Evolutionary conservation across 805 yeast genomes (phyloP).

Genomic region (Wilhelminamyces savonicus): DNA sequence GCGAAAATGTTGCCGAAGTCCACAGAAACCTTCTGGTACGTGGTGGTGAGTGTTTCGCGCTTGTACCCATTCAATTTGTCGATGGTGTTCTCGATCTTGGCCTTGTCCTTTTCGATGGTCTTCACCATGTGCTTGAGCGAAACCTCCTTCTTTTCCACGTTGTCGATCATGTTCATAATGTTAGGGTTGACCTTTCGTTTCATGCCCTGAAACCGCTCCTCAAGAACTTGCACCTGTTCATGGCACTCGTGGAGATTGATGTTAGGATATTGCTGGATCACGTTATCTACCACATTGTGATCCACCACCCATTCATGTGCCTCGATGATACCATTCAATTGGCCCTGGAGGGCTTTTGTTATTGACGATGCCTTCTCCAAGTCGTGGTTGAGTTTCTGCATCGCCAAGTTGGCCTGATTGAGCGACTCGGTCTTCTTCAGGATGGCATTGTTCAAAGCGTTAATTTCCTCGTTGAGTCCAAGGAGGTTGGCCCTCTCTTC

Average conservation of each 20-base stretch:
- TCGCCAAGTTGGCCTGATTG: slow-evolving; percentile 43
- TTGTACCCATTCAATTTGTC: slow-evolving; percentile 79
- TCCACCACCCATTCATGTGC: slow-evolving; percentile 74
- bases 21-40: slow-evolving; percentile 79
- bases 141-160: slow-evolving; percentile 80
- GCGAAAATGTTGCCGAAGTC: slow-evolving; percentile 90
- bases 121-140: slow-evolving; percentile 72
- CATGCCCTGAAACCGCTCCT: slow-evolving; percentile 60
- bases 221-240: slow-evolving; percentile 48
- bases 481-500: slow-evolving; percentile 53
- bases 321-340: slow-evolving; percentile 40
- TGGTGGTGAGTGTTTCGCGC: slow-evolving; percentile 70
- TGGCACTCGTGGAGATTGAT: slow-evolving; percentile 59
- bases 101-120: slow-evolving; percentile 83
- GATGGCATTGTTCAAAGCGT: slow-evolving; percentile 46
- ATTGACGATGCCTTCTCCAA: slow-evolving; percentile 41
- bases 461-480: slow-evolving; percentile 73
- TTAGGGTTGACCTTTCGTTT: slow-evolving; percentile 77
- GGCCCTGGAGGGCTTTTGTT: slow-evolving; percentile 27
- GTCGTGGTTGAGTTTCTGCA: slow-evolving; percentile 51
- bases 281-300: slow-evolving; percentile 46
- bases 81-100: slow-evolving; percentile 85
- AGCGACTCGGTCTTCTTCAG: slow-evolving; percentile 38
- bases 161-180: slow-evolving; percentile 87
- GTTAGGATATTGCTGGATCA: slow-evolving; percentile 56